Evolutionary conservation across 2,329 filamentous ascomycete species (phyloP).

Genomic region (Gaeumannomyces tritici): DNA sequence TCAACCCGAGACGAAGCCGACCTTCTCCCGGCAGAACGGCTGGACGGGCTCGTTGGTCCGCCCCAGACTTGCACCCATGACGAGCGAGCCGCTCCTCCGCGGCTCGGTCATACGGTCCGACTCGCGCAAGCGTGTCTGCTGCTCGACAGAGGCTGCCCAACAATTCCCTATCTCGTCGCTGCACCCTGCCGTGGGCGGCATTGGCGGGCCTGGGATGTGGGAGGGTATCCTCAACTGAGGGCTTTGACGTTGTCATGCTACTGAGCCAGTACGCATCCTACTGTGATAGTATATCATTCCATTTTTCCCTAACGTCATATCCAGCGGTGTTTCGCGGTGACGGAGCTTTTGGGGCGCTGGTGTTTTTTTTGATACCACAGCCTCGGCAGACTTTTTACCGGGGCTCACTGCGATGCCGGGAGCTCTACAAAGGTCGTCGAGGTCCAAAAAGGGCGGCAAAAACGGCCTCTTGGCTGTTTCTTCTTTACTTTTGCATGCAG

Average conservation of each 20-base stretch:
- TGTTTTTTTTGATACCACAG: slow-evolving; percentile 1
- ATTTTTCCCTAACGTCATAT: neutral
- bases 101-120: slow-evolving; percentile 32
- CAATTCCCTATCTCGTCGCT: slow-evolving; percentile 34
- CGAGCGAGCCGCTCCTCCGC: slow-evolving; percentile 22
- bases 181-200: slow-evolving; percentile 38
- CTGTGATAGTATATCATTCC: neutral
- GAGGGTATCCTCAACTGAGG: slow-evolving; percentile 48
- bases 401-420: neutral
- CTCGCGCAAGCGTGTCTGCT: slow-evolving; percentile 57
- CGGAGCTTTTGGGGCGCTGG: neutral
- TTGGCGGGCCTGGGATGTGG: slow-evolving; percentile 57
- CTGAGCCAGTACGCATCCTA: neutral
- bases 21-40: slow-evolving; percentile 6
- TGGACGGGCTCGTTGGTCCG: slow-evolving; percentile 25
- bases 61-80: slow-evolving; percentile 20
- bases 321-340: neutral
- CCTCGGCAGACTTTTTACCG: neutral
- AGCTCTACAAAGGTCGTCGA: neutral
- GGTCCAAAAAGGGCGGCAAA: neutral
- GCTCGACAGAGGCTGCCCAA: slow-evolving; percentile 46
- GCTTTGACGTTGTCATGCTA: neutral
- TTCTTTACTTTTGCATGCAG: neutral
- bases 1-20: neutral
- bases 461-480: neutral